Conservation (phyloP, 163 green algal genomes). For the Volvox carteri region DNA sequence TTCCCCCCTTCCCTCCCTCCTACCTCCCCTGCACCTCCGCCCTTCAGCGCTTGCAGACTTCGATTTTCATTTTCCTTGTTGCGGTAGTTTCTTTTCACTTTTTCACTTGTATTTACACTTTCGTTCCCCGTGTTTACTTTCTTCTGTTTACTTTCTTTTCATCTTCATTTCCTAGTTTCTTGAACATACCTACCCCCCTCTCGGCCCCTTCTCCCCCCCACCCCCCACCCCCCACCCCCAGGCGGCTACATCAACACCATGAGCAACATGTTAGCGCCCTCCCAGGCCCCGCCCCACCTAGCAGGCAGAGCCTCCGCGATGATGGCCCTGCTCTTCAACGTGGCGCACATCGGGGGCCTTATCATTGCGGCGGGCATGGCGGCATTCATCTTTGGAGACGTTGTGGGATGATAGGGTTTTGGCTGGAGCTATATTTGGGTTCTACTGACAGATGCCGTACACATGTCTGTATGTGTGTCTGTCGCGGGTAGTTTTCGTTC, state of each 20-base stretch:
- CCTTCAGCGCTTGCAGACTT: background rate
- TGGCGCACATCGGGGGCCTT: constrained; percentile 64
- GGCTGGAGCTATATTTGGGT: too few relatives aligned
- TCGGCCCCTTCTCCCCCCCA: background rate
- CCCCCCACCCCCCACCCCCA: background rate
- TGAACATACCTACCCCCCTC: background rate
- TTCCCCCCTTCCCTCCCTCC: background rate
- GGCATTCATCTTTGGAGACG: constrained; percentile 54
- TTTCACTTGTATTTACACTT: background rate
- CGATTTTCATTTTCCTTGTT: too few relatives aligned
- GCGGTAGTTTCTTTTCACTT: too few relatives aligned
- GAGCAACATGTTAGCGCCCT: constrained; percentile 74
- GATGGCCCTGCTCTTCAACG: constrained; percentile 80
- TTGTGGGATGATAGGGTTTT: constrained; percentile 46
- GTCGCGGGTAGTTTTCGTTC: too few relatives aligned
- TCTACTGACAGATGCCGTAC: too few relatives aligned
- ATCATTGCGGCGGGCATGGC: constrained; percentile 55
- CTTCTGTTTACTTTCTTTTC: background rate
- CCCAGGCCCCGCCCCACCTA: constrained; percentile 60
- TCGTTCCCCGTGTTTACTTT: background rate
- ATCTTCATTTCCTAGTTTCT: background rate
- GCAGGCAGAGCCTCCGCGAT: constrained; percentile 70
- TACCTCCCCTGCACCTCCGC: background rate
- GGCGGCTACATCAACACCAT: constrained; percentile 47
- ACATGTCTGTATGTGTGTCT: too few relatives aligned